Conservation (phyloP, 768 basidiomycete species). For the Tulasnella sp. region DNA sequence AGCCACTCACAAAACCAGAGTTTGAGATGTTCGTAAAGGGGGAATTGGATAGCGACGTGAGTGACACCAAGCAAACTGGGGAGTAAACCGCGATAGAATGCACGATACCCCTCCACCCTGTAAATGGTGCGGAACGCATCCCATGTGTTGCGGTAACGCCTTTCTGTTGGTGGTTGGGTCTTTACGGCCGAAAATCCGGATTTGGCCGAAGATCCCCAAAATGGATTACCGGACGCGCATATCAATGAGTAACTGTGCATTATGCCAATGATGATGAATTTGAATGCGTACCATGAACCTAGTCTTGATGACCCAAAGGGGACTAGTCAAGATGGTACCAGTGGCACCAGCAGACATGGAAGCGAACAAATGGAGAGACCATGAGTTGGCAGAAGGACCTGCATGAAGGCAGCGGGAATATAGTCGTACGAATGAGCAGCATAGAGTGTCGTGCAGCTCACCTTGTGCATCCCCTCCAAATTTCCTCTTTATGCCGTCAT, state of each 20-base stretch:
- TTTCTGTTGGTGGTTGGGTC: constrained; percentile 74
- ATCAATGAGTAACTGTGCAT: neutral
- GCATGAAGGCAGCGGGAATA: too few species aligned
- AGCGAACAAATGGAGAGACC: constrained; percentile 80
- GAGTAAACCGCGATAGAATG: constrained; percentile 88
- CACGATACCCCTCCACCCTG: constrained; percentile 67
- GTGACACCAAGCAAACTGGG: constrained; percentile 87
- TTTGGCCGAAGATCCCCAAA: neutral
- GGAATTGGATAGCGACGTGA: constrained; percentile 96
- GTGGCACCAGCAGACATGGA: constrained; percentile 92
- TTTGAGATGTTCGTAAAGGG: constrained; percentile 89
- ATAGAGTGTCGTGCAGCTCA: constrained; percentile 26
- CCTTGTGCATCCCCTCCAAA: constrained; percentile 57
- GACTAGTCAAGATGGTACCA: constrained; percentile 89
- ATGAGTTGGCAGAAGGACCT: too few species aligned
- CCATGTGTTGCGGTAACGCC: constrained; percentile 73
- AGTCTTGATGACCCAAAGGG: constrained; percentile 98
- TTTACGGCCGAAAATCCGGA: constrained; percentile 23
- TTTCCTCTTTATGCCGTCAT: constrained; percentile 82
- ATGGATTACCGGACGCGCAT: neutral
- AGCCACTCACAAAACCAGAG: constrained; percentile 59
- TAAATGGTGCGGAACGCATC: constrained; percentile 88
- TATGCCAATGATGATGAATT: neutral
- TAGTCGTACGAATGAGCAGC: too few species aligned
- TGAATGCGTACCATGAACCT: constrained; percentile 75